A percentile compares a stretch with the other conserved stretches of the same genome.
Conservation (phyloP, 805 yeast genomes). For the Candida incommunis region DNA sequence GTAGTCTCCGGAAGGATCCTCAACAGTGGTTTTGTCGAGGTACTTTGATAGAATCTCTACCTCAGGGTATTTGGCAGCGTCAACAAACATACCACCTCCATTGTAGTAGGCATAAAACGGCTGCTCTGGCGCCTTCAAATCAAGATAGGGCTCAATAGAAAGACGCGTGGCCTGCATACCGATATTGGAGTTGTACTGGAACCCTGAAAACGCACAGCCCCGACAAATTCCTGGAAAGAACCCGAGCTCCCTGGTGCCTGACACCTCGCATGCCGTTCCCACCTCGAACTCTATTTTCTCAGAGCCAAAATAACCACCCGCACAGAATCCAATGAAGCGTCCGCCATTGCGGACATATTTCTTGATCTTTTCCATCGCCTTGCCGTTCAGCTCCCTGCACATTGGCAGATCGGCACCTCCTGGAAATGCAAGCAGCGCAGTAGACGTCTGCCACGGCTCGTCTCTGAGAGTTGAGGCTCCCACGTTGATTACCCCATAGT, state of each 20-base stretch:
- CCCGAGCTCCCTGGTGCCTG: conserved; percentile 69
- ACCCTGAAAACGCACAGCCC: conserved; percentile 76
- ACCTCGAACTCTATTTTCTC: conserved; percentile 69
- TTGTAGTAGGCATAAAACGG: conserved; percentile 41
- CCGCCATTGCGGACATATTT: conserved; percentile 73
- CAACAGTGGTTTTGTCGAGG: conserved; percentile 26
- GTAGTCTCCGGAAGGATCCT: conserved; percentile 10
- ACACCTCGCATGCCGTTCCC: conserved; percentile 61
- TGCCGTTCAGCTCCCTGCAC: conserved; percentile 58
- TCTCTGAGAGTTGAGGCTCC: conserved; percentile 44
- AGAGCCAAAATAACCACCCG: conserved; percentile 86
- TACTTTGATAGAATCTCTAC: conserved; percentile 69
- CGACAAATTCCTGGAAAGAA: conserved; percentile 73
- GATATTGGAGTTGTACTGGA: conserved; percentile 56
- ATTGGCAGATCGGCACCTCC: conserved; percentile 96
- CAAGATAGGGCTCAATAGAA: conserved; percentile 19
- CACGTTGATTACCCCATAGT: conserved; percentile 72
- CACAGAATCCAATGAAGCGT: conserved; percentile 72
- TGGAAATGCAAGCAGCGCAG: conserved; percentile 72
- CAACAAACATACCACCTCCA: conserved; percentile 82
- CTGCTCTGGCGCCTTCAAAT: conserved; percentile 3
- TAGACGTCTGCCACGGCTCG: conserved; percentile 83
- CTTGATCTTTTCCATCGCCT: conserved; percentile 44
- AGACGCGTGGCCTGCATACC: conserved; percentile 57
- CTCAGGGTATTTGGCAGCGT: conserved; percentile 41